phyloP scores from a whole-genome alignment of 1,284 basidiomycete genomes.

The Malassezia pachydermatis region DNA sequence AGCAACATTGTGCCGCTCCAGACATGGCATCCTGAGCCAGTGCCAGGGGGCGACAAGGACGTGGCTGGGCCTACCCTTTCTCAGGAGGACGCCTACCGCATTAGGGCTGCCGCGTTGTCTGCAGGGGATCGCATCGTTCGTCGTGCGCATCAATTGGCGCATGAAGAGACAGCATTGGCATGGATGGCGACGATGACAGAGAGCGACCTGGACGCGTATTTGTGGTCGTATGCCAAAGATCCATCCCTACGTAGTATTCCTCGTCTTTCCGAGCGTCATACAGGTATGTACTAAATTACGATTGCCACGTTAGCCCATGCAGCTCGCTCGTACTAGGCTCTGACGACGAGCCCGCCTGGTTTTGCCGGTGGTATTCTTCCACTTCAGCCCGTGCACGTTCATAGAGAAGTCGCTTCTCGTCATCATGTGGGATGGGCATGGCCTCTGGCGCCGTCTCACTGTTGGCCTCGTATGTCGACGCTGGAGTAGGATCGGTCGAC shows the following conservation, averaged over 20 bases:
- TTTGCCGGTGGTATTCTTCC: conserved; percentile 34
- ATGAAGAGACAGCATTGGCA: neutral
- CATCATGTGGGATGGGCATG: conserved; percentile 26
- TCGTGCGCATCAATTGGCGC: conserved; percentile 22
- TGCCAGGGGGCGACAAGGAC: neutral
- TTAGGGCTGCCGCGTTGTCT: conserved; percentile 31
- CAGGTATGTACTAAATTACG: conserved; percentile 27
- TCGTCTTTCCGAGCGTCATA: conserved; percentile 25
- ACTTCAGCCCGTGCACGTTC: conserved; percentile 38
- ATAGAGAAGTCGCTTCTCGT: conserved; percentile 40
- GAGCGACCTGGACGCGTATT: conserved; percentile 39
- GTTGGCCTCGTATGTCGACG: too few species aligned
- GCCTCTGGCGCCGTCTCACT: neutral
- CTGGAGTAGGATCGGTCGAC: too few species aligned
- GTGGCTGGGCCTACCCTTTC: conserved; percentile 19
- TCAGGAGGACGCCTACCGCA: conserved; percentile 29
- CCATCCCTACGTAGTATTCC: conserved; percentile 27
- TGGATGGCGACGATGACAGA: conserved; percentile 31
- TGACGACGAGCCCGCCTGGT: conserved; percentile 7
- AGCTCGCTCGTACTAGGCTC: neutral
- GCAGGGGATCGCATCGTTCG: conserved; percentile 24
- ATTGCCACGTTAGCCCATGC: neutral
- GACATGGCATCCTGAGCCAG: neutral
- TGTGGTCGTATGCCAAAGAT: conserved; percentile 41
- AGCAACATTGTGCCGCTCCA: conserved; percentile 1